phyloP scores from a whole-genome alignment of 306 rosid species.

The Cucumis hystrix region DNA sequence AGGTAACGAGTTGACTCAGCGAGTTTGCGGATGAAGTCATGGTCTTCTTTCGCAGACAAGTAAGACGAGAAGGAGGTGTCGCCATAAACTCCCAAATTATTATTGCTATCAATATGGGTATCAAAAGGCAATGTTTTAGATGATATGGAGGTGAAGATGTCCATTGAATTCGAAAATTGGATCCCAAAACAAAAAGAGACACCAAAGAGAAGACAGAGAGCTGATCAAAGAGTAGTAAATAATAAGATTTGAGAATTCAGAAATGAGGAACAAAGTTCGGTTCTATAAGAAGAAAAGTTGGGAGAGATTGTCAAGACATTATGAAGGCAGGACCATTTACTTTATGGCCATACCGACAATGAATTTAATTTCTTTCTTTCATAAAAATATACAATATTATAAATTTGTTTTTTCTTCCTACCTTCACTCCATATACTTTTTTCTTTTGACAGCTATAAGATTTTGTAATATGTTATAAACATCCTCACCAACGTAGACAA shows the following conservation, averaged over 20 bases:
- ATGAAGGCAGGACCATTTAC: neutral
- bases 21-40: neutral
- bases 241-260: neutral
- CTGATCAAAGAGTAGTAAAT: neutral
- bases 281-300: neutral
- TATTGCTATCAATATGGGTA: neutral
- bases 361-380: neutral
- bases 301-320: neutral
- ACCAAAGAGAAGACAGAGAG: neutral
- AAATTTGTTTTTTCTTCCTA: too few relatives aligned
- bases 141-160: neutral
- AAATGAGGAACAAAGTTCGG: neutral
- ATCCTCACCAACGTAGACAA: too few relatives aligned
- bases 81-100: neutral
- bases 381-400: too few relatives aligned
- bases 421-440: too few relatives aligned
- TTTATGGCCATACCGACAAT: neutral
- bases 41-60: neutral
- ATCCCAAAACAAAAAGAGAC: neutral
- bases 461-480: too few relatives aligned
- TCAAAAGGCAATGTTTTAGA: neutral
- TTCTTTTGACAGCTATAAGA: too few relatives aligned
- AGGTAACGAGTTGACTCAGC: neutral
- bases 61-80: constrained; percentile 6
- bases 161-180: neutral